Percentiles rank a stretch among this genome's conserved stretches.
phyloP scores from a whole-genome alignment of 108 stramenopile species.

The Chaetoceros tenuissimus region DNA sequence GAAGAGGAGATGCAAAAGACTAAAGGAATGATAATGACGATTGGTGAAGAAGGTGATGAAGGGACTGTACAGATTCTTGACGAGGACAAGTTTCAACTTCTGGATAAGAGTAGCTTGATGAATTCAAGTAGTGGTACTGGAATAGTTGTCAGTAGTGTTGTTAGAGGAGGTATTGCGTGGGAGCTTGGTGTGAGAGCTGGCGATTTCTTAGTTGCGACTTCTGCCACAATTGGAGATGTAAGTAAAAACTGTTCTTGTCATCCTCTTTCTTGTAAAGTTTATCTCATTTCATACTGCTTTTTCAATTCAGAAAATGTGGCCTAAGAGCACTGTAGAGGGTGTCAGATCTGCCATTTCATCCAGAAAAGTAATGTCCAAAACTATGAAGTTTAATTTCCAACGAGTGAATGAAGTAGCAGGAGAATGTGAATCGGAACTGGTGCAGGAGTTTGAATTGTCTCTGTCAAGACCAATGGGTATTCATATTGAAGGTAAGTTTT shows the following conservation, averaged over 20 bases:
- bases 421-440: slow-evolving; percentile 6
- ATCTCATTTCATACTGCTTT: too few relatives aligned
- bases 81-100: slow-evolving; percentile 23
- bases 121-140: slow-evolving; percentile 33
- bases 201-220: slow-evolving; percentile 48
- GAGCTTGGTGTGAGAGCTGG: slow-evolving; percentile 60
- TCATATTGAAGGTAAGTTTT: slow-evolving; percentile 52
- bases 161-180: slow-evolving; percentile 46
- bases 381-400: slow-evolving; percentile 48
- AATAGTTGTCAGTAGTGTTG: slow-evolving; percentile 54
- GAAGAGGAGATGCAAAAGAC: slow-evolving; percentile 16
- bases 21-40: not conserved
- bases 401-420: slow-evolving; percentile 17
- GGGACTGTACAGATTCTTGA: slow-evolving; percentile 29
- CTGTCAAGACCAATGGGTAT: slow-evolving; percentile 66
- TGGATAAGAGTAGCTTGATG: too few relatives aligned
- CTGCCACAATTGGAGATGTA: slow-evolving; percentile 59
- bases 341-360: slow-evolving; percentile 64
- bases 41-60: slow-evolving; percentile 7
- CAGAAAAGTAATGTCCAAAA: slow-evolving; percentile 35
- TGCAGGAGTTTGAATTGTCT: slow-evolving; percentile 48
- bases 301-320: slow-evolving; percentile 40
- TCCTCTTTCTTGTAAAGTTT: not conserved
- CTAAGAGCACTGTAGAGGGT: slow-evolving; percentile 73
- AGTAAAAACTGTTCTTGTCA: slow-evolving; percentile 5